Conservation (phyloP, 2,329 filamentous ascomycete genomes). For the Aspergillus costaricaensis region DNA sequence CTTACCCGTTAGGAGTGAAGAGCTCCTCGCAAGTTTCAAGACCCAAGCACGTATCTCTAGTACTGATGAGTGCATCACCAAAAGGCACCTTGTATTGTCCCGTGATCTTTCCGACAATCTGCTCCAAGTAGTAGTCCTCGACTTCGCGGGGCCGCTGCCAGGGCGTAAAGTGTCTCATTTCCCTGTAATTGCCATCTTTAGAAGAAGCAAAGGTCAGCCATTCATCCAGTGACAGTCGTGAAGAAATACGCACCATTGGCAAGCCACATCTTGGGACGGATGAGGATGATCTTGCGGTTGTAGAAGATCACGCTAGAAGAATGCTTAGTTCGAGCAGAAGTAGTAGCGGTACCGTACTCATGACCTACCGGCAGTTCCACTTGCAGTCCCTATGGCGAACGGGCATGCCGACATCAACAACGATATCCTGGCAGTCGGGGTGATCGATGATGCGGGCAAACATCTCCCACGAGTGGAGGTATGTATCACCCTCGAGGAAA, state of each 20-base stretch:
- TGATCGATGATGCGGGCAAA: conserved; percentile 63
- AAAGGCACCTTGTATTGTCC: conserved; percentile 62
- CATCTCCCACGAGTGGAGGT: conserved; percentile 64
- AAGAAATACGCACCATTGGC: conserved; percentile 54
- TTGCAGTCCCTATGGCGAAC: conserved; percentile 63
- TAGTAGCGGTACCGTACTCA: neutral
- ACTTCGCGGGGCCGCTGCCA: conserved; percentile 59
- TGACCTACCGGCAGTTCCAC: conserved; percentile 61
- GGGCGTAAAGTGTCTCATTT: conserved; percentile 64
- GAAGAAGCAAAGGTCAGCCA: neutral
- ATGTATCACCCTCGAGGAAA: conserved; percentile 61
- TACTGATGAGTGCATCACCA: conserved; percentile 67
- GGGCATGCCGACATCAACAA: conserved; percentile 65
- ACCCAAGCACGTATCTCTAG: conserved; percentile 64
- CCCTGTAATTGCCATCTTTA: conserved; percentile 63
- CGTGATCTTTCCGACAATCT: conserved; percentile 59
- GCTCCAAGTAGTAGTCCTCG: conserved; percentile 67
- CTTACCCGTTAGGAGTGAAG: conserved; percentile 56
- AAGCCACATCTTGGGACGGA: conserved; percentile 71
- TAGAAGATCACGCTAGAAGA: conserved; percentile 55
- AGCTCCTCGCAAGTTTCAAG: conserved; percentile 70
- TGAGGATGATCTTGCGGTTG: conserved; percentile 68
- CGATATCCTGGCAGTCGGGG: conserved; percentile 63
- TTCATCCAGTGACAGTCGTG: neutral
- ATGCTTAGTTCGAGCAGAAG: neutral